Base-by-base conservation (phyloP, 768 basidiomycete species). In the Mycena polygramma region DNA sequence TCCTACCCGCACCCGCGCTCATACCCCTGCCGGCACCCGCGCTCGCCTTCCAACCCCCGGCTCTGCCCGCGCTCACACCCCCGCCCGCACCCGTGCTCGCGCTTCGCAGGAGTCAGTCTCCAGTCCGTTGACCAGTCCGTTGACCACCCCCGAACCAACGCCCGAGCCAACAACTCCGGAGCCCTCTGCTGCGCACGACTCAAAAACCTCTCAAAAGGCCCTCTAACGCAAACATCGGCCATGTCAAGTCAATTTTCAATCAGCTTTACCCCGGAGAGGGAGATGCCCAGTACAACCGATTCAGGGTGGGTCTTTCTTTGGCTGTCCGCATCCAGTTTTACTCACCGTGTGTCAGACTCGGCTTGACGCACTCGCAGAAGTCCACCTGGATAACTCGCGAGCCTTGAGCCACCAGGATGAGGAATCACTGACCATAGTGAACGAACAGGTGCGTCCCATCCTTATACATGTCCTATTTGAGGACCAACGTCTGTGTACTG, bases 81-180 rank as follows among this genome's bases (percentile, higher is more conserved):
- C 52, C 35, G 39, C 39, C 39, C 7, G 43, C 43, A 15, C 10
- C 17, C 43, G 43, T 45, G 17, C 43, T 17, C 39, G 39, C 39
- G 13, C 39, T 39, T 39, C 39, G 39, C 43, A 9, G 43, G 55
- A 41, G 37, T 5, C 35, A 19, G 36, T 54, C 53, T 54, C 53
- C 2, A 57, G 55, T 57, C 55, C 37, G 55, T 57, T 57, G 39
- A 57, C 55, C 37, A 57, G 30, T 57, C 55, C 55, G 24, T 36
- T 39, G n/a, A 22, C 55, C 20, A 39, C 55, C 22, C 55, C 55
- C 55, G 55, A 57, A n/a, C 55, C 55, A 36, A 39, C 55, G n/a
- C 19, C 20, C 55, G n/a, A n/a, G n/a, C n/a, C n/a, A n/a, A n/a
- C n/a, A n/a, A n/a, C n/a, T n/a, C n/a, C n/a, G n/a, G n/a, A n/a